phyloP scores from a whole-genome alignment of 805 yeast genomes.

The Nadsonia fulvescens region DNA sequence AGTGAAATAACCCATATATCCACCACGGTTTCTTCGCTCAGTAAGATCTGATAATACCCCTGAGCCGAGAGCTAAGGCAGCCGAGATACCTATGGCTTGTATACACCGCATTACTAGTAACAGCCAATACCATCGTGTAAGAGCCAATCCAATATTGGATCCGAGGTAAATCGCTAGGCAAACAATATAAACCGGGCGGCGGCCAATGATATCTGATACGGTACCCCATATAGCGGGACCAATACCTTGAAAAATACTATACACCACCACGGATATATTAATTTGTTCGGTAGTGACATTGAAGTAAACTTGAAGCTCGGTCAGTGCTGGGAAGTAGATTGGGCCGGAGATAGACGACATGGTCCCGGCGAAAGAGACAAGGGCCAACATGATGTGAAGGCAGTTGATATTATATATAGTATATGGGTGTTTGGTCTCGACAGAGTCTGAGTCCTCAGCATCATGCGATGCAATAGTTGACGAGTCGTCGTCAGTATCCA shows the following conservation, averaged over 20 bases:
- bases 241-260: slow-evolving; percentile 57
- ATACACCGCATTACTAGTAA: slow-evolving; percentile 47
- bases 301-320: slow-evolving; percentile 36
- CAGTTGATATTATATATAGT: too few relatives aligned
- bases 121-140: slow-evolving; percentile 35
- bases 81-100: slow-evolving; percentile 61
- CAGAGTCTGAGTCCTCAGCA: too few relatives aligned
- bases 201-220: slow-evolving; percentile 54
- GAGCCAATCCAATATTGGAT: slow-evolving; percentile 50
- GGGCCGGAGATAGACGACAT: slow-evolving; percentile 62
- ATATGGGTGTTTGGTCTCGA: too few relatives aligned
- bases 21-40: slow-evolving; percentile 50
- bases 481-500: too few relatives aligned
- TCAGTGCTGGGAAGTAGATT: slow-evolving; percentile 64
- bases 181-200: slow-evolving; percentile 46
- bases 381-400: too few relatives aligned
- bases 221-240: slow-evolving; percentile 57
- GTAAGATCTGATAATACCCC: slow-evolving; percentile 65
- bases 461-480: too few relatives aligned
- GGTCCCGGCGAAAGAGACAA: too few relatives aligned
- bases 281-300: slow-evolving; percentile 35
- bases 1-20: slow-evolving; percentile 42
- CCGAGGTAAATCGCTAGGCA: slow-evolving; percentile 40
- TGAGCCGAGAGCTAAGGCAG: slow-evolving; percentile 49
- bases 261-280: slow-evolving; percentile 59